Evolutionary conservation across 441 rosid genomes (phyloP), one percentile per base, ranked within the genome.

Genomic region (Gossypium davidsonii): DNA sequence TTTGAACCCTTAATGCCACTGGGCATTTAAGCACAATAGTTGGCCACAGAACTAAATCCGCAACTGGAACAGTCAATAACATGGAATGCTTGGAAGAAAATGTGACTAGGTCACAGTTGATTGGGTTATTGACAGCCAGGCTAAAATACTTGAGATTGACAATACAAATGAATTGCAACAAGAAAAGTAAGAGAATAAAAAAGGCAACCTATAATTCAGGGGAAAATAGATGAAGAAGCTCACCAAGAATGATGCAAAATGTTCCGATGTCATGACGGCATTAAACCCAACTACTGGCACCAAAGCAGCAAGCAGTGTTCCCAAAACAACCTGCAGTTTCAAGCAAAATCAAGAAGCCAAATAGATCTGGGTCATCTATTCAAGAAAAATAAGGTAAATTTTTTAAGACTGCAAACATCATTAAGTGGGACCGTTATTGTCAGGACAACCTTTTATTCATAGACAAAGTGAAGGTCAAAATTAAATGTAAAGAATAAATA

Each of bases 201-300:
- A 46, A 53, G 9, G 53, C 14, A 65, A 1, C 26, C 8, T 10
- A 44, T n/a, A 42, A 63, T 48, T 31, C 48, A 20, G 62, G 49
- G 23, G 46, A 21, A 44, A 48, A 18, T 46, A 44, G 28, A 65
- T 34, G 70, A 48, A 51, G 48, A 5, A 60, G 75, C 91, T 82
- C 80, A 90, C 99, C 97, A 96, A 79, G 89, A 96, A 93, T 64
- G 99, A 96, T 77, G 97, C 98, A 87, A 96, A 96, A 89, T 96
- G 99, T 79, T 96, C 98, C 53, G 98, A 96, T 15, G 98, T 96
- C 97, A 93, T 82, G 79, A 93, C 89, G 7, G 98, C 99, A 86
- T 96, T 93, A 79, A 96, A 96, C 63, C 99, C 99, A 87, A 96
- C 99, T 65, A 96, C 99, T 81, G 99, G 99, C 72, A 96, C 99